Evolutionary conservation across 306 rosid species (phyloP), one percentile per base, ranked within the genome.

Genomic region (Alnus glutinosa): DNA sequence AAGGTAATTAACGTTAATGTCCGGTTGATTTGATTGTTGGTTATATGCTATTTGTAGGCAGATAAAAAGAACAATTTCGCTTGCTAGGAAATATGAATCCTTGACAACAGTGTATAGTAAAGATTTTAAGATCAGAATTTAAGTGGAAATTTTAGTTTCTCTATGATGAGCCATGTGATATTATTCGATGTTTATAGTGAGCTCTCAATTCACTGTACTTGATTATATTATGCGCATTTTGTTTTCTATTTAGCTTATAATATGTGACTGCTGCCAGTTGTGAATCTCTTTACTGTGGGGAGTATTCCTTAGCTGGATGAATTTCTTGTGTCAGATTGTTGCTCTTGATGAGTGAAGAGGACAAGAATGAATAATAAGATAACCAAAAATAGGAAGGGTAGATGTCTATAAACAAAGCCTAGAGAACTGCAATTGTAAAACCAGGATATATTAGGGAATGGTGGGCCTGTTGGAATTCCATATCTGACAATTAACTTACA

Each of bases 1-100:
- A 94, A 94, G 92, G 98, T 89, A 78, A 68, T 19, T 15, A 42
- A 59, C 78, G 16, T 66, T 71, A 42, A 32, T 59, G 48, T 58
- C 32, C 16, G 11, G 49, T 9, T 67, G 10, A 75, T 75, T 82
- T 28, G 7, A 28, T 77, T 47, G 63, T 76, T 81, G 64, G 30
- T 30, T 49, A 14, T 67, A 15, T 78, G 55, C 68, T 75, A 70
- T 61, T 55, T 80, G 70, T 77, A 69, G 70, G 79, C 71, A 74
- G 84, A 32, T n/a, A 34, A 46, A 36, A 36, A 16, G 71, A 52
- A 48, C 55, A 11, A 2, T 47, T 15, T 23, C 9, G 55, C 71
- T 36, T 64, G 71, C 9, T 15, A 28, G 67, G 18, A 67, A 13
- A 62, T 1, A 30, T 75, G 54, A 3, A 23, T 64, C 48, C 13